Percentiles rank a stretch among this genome's conserved stretches.
Conservation (phyloP, 1,139 yeast species). For the Pichia cactophila region DNA sequence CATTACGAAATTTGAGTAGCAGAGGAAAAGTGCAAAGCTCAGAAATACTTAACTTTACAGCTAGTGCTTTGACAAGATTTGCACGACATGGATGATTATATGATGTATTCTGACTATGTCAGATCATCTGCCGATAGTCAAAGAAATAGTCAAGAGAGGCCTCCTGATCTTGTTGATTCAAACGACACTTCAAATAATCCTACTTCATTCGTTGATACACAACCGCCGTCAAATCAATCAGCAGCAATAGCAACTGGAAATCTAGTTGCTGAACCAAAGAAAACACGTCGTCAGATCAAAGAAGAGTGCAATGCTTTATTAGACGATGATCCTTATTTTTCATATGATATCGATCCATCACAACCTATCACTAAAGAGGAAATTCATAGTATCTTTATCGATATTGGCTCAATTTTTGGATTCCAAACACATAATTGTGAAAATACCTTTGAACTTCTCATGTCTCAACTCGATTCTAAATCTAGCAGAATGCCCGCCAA, state of each 20-base stretch:
- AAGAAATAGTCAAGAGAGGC: neutral
- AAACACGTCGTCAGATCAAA: conserved; percentile 3
- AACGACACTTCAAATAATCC: neutral
- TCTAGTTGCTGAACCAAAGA: neutral
- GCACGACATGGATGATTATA: conserved; percentile 2
- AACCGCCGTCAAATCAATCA: neutral
- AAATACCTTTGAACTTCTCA: conserved; percentile 92
- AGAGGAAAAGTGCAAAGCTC: neutral
- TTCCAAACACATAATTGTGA: conserved; percentile 97
- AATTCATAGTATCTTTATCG: conserved; percentile 86
- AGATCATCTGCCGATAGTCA: neutral
- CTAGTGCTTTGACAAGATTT: neutral
- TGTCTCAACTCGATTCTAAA: conserved; percentile 90
- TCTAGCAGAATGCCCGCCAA: conserved; percentile 96
- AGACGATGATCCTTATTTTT: conserved; percentile 77
- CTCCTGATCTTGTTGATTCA: neutral
- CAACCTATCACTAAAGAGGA: conserved; percentile 81
- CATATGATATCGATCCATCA: conserved; percentile 91
- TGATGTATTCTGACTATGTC: conserved; percentile 2
- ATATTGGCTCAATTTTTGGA: conserved; percentile 85
- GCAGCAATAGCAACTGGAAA: neutral
- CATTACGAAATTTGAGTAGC: neutral
- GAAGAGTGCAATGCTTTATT: conserved; percentile 11
- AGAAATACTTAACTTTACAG: neutral
- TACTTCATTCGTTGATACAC: no score